phyloP scores from a whole-genome alignment of 78 protist species.

The Guillardia theta region DNA sequence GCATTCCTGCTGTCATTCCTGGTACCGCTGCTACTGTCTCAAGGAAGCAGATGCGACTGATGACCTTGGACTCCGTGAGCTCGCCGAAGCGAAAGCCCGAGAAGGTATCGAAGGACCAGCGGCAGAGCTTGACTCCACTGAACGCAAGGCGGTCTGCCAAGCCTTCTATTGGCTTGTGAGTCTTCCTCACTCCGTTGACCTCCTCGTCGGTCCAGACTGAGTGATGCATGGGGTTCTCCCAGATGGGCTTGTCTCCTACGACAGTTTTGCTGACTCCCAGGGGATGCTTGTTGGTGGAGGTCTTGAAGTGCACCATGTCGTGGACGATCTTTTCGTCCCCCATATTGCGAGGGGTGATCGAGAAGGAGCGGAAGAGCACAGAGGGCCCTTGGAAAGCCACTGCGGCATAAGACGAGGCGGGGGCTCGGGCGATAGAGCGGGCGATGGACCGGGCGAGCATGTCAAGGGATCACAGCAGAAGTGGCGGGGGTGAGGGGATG shows the following conservation, averaged over 20 bases:
- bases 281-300: not conserved
- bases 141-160: not conserved
- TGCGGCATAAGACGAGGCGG: no score
- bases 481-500: no score
- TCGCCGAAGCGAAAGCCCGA: not conserved
- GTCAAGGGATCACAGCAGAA: no score
- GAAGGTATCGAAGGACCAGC: not conserved
- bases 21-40: conserved; percentile 83
- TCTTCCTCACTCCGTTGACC: not conserved
- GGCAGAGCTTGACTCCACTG: not conserved
- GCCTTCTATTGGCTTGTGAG: not conserved
- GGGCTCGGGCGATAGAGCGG: no score
- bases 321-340: not conserved
- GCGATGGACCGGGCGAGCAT: no score
- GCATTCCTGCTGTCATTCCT: conserved; percentile 70
- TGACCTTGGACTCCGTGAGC: not conserved
- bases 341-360: no score
- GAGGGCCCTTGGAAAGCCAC: no score
- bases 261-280: not conserved
- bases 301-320: conserved; percentile 40
- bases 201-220: not conserved
- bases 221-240: not conserved
- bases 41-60: conserved; percentile 47
- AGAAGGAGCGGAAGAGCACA: no score
- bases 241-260: not conserved